Conservation (phyloP, 2,329 filamentous ascomycete species). For the Aureobasidium sp. region DNA sequence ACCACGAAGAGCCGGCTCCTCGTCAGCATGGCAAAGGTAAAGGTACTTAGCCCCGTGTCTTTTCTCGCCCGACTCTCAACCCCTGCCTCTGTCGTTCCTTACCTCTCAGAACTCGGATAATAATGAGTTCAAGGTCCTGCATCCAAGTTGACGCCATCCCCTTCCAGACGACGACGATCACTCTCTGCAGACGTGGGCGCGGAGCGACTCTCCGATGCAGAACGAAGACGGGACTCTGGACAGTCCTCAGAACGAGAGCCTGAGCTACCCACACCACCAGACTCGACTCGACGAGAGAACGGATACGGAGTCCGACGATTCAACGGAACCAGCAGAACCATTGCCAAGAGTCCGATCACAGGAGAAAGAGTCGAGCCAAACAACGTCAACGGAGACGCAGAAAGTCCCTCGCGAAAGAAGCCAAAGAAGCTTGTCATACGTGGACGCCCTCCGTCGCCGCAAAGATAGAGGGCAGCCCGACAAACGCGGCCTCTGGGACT, state of each 20-base stretch:
- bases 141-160: conserved; percentile 16
- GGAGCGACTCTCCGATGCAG: conserved; percentile 10
- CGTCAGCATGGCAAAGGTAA: conserved; percentile 28
- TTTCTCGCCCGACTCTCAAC: background rate
- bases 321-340: conserved; percentile 13
- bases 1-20: conserved; percentile 43
- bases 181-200: background rate
- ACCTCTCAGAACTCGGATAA: conserved; percentile 14
- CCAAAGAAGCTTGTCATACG: conserved; percentile 20
- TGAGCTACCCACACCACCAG: background rate
- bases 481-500: conserved; percentile 15
- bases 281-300: conserved; percentile 10
- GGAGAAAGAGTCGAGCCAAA: conserved; percentile 13
- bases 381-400: background rate
- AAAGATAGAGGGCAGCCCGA: conserved; percentile 10
- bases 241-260: conserved; percentile 6
- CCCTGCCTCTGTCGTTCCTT: background rate
- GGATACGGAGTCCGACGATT: conserved; percentile 15
- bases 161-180: conserved; percentile 13
- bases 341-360: conserved; percentile 10
- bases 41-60: conserved; percentile 14
- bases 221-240: background rate
- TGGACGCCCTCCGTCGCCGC: conserved; percentile 19
- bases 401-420: conserved; percentile 12
- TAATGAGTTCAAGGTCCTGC: conserved; percentile 17